Base-by-base conservation (phyloP, 139 green algal species). In the Spirogloea muscicola region DNA sequence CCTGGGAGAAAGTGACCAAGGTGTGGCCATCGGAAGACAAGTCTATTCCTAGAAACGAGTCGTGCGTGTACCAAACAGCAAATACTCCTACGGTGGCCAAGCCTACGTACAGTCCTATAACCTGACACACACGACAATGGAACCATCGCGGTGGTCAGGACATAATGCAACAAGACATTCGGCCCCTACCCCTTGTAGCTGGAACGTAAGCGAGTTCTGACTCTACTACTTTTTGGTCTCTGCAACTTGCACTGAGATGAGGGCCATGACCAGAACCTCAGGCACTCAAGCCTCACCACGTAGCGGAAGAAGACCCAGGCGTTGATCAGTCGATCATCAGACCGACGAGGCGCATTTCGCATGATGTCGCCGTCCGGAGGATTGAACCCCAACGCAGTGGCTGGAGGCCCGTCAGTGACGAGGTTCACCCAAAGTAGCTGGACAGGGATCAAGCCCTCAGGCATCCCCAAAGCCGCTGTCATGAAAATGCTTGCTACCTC, bases 401-500 rank as follows among this genome's bases (percentile, higher is more conserved):
- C 95, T 37, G 95, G 95, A 3, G 94, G 94, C 0, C 95, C 95
- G 77, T 99, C 95, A 0, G 95, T 99, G 27, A 99, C 95, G 44
- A 99, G 88, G 83, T 99, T 99, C 2, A 99, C 95, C 95, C 95
- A 99, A 9, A 88, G 80, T 37, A 88, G 81, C 78, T 93, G 91
- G 60, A 97, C 93, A 41, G 93, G 93, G 40, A 97, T 94, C 33
- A 98, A 88, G 59, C 88, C 88, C 85, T 98, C 94, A 0, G 95
- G 95, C 71, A 99, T 83, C 25, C 94, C 95, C 39, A 98, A 86
- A 4, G 92, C 91, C 2, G 94, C 94, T 1, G 95, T 96, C 52
- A 99, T 77, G 89, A 99, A 98, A 87, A 99, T 99, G 80, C 89
- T 95, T 0, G 90, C 94, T 48, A 98, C 91, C 87, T 98, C 95